Base-by-base conservation (phyloP, 2,329 filamentous ascomycete genomes). In the Pseudogymnoascus sp. region DNA sequence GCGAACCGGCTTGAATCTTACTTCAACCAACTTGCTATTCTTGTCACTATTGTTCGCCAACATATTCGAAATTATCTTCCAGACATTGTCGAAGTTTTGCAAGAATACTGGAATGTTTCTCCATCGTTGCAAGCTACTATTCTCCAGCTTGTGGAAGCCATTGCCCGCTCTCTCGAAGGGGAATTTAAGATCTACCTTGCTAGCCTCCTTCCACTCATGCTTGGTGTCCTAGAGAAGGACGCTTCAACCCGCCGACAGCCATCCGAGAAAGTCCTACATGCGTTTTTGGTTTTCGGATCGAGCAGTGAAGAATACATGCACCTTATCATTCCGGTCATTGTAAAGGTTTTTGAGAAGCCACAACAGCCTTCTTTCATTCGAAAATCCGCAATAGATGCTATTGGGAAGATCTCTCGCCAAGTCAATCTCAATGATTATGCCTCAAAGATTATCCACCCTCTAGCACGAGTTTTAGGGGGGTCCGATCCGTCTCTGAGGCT, bases 251-350 rank as follows among this genome's bases (percentile, higher is more conserved):
- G 90, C 69, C 83, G 91, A n/a, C 81, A 84, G 11, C 88, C 92
- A 2, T 96, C 92, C 0, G 92, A 97, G 72, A 88, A 88, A 68
- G 92, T 99, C 3, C 79, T 99, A 24, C 94, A 97, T 71, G 92
- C 93, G 0, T 96, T 99, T 74, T 78, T 99, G 29, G 90, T 99
- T 0, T 99, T 99, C 72, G 95, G 95, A 1, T 88, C 92, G 0
- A 97, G 92, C 70, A 90, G 89, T 9, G 94, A 99, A 72, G 94
- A 99, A 73, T 99, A 99, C 73, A 99, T 99, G 94, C 94, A 99
- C 72, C 81, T 99, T 60, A 97, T 99, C 67, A 90, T 99, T 59
- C 94, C 94, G 0, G 91, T 96, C 36, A 92, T 99, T 69, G 92
- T 99, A 7, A 86, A 89, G 47, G 89, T 96, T 58, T 97, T 99